Conservation (phyloP, 352 stramenopile genomes). For the Phytophthora crassamura region DNA sequence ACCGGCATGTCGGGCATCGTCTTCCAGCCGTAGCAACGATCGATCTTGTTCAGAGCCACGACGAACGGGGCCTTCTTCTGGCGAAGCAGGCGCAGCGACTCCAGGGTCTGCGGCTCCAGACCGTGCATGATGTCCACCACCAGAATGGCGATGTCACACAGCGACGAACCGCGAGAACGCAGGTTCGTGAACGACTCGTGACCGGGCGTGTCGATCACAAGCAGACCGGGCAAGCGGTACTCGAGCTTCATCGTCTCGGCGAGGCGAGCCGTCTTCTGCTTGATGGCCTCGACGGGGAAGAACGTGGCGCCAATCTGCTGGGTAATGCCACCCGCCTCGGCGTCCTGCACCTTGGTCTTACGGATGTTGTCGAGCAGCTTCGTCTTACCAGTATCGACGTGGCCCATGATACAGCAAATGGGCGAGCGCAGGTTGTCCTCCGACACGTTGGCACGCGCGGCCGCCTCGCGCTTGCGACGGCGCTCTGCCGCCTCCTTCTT, state of each 20-base stretch:
- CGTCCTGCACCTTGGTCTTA: conserved; percentile 98
- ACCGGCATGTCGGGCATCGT: conserved; percentile 95
- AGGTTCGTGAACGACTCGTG: conserved; percentile 99
- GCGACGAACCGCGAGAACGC: conserved; percentile 94
- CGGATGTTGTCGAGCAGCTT: conserved; percentile 99
- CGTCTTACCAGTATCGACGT: conserved; percentile 98
- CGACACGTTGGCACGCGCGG: conserved; percentile 87
- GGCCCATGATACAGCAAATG: conserved; percentile 99
- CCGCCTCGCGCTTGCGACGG: conserved; percentile 72
- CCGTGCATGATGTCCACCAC: conserved; percentile 99
- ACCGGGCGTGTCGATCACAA: conserved; percentile 99
- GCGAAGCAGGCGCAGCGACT: conserved; percentile 97
- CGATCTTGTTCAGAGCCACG: conserved; percentile 99
- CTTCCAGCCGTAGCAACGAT: conserved; percentile 99
- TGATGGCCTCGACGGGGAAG: conserved; percentile 93
- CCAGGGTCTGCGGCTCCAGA: conserved; percentile 98
- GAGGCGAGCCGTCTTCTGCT: conserved; percentile 87
- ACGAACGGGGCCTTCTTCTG: conserved; percentile 98
- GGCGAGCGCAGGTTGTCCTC: conserved; percentile 96
- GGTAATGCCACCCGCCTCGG: conserved; percentile 96
- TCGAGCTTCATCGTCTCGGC: conserved; percentile 83
- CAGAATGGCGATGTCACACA: conserved; percentile 99
- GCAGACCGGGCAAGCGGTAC: conserved; percentile 91
- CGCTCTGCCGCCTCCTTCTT: conserved; percentile 81
- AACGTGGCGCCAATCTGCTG: conserved; percentile 98